These are phyloP conservation scores for Solanum pimpinellifolium DNA, from an alignment of 257 asterid species.

Conservation along the genomic window DNA sequence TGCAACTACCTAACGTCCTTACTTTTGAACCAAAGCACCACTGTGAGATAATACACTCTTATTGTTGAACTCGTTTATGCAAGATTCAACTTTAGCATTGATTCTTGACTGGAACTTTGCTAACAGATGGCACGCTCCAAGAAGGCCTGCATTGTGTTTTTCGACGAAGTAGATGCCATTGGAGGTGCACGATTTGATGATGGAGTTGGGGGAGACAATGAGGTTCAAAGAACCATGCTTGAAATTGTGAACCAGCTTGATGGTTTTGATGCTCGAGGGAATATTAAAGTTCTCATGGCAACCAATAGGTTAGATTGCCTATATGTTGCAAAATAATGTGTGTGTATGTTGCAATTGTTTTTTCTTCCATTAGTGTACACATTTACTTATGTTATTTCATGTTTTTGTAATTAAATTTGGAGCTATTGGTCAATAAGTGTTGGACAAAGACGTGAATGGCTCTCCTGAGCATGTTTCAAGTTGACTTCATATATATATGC, in stretches of 20 bases:
- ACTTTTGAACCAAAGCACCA: neutral
- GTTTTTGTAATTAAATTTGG: neutral
- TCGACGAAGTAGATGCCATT: conserved; percentile 95
- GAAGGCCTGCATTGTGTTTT: conserved; percentile 94
- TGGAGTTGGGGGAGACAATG: conserved; percentile 97
- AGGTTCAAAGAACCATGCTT: conserved; percentile 97
- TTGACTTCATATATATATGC: neutral
- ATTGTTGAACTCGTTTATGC: neutral
- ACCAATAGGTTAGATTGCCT: conserved; percentile 57
- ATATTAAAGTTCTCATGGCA: conserved; percentile 96
- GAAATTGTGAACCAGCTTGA: conserved; percentile 98
- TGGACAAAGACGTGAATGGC: neutral
- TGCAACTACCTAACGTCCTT: neutral
- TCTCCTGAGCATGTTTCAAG: neutral
- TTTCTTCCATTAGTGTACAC: neutral
- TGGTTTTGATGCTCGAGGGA: conserved; percentile 99
- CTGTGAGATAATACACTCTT: neutral
- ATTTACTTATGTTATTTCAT: neutral
- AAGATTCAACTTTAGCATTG: neutral
- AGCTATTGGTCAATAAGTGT: neutral
- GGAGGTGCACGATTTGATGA: conserved; percentile 98
- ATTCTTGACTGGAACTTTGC: neutral
- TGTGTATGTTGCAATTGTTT: neutral
- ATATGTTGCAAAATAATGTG: neutral
- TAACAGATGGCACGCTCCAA: conserved; percentile 96